Percentiles rank a stretch among this genome's conserved stretches.
Evolutionary conservation across 495 filamentous ascomycete species (phyloP).

Genomic region (Penicillium macrosclerotiorum): DNA sequence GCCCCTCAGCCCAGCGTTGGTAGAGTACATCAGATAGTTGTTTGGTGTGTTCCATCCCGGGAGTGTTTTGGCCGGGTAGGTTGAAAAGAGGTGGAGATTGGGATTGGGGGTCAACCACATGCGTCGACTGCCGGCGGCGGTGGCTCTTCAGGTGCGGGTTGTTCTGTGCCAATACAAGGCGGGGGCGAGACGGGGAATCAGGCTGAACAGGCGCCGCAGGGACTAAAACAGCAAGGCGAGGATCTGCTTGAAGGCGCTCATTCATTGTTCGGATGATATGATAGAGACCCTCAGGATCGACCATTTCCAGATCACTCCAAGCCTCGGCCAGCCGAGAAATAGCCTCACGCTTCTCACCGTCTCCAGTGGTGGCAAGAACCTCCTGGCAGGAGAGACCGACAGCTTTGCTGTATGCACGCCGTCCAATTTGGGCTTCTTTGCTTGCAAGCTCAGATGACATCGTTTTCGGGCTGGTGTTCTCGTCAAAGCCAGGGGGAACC

Average conservation of each 20-base stretch:
- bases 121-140: conserved; percentile 62
- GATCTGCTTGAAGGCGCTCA: conserved; percentile 54
- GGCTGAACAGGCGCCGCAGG: conserved; percentile 37
- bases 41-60: conserved; percentile 89
- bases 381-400: conserved; percentile 81
- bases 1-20: conserved; percentile 80
- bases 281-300: conserved; percentile 89
- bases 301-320: conserved; percentile 76
- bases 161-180: conserved; percentile 72
- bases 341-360: conserved; percentile 73
- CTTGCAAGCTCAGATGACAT: conserved; percentile 42
- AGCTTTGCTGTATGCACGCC: conserved; percentile 73
- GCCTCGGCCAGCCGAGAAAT: conserved; percentile 78
- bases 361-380: conserved; percentile 73
- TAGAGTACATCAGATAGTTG: conserved; percentile 89
- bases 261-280: conserved; percentile 73
- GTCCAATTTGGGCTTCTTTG: conserved; percentile 78
- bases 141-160: conserved; percentile 85
- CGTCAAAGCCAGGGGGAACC: conserved; percentile 36
- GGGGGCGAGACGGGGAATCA: conserved; percentile 51
- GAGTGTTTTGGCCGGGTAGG: conserved; percentile 49
- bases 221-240: conserved; percentile 50
- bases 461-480: conserved; percentile 44
- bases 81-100: conserved; percentile 34
- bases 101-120: conserved; percentile 29